Evolutionary conservation across 2,329 filamentous ascomycete species (phyloP), one percentile per base, ranked within the genome.

Genomic region (Aspergillus puulaauensis): DNA sequence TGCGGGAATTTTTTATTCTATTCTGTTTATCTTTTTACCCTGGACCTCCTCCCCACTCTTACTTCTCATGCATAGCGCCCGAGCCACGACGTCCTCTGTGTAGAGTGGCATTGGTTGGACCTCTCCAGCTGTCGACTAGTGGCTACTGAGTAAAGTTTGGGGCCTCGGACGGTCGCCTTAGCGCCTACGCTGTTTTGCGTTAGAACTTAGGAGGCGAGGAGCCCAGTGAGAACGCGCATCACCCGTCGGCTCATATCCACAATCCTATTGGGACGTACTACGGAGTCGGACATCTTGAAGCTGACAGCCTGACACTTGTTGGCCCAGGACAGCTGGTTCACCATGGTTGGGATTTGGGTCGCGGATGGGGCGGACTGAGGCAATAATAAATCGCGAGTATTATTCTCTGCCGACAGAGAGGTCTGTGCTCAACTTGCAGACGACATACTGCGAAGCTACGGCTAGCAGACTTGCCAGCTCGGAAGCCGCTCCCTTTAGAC

Each of bases 361-460:
- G 57, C 54, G 58, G 54, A 51, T 60, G 55, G 54, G 54, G 58
- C 58, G 58, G 54, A 39, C 17, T 39, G 47, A 57, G 46, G 40
- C 45, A 52, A 47, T 53, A 59, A 52, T 52, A 57, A 31, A 44
- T 51, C 6, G 23, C 15, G 46, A 43, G 35, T 47, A 40, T 50
- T 50, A 46, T 44, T 33, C 7, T 50, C 15, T 44, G 39, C 39
- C 27, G 3, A 46, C 31, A 45, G 39, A 46, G 47, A 50, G 39
- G 47, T 48, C 46, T 56, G 54, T 56, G 46, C 39, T 17, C 4
- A 15, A 24, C 44, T 31, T 9, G 24, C 8, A 33, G 44, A 24
- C 12, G 27, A 9, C 27, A 19, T 45, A 9, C 27, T 31, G 27
- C 27, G 27, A 31, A 8, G 27, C 9, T 9, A 31, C 27, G 27